A percentile compares a stretch with the other conserved stretches of the same genome.
phyloP scores from a whole-genome alignment of 106 monocot genomes.

The Gastrodia elata region DNA sequence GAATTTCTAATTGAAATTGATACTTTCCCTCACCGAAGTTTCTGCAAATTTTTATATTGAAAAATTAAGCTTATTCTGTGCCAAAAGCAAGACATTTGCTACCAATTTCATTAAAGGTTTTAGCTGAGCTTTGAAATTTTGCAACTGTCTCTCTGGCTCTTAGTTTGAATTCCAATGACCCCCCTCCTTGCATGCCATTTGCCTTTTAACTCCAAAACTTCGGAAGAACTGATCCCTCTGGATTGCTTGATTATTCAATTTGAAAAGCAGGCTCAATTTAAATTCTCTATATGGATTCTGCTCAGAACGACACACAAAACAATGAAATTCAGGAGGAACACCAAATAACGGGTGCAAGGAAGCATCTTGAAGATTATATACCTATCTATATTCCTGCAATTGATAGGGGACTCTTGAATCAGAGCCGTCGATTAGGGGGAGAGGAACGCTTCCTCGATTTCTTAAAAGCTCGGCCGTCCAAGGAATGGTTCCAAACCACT shows the following conservation, averaged over 20 bases:
- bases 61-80: no score
- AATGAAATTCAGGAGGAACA: slow-evolving; percentile 1
- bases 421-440: neutral
- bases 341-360: neutral
- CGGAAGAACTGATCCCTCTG: neutral
- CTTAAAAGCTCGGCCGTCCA: slow-evolving; percentile 17
- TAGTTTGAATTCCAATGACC: neutral
- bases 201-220: neutral
- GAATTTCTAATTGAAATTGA: no score
- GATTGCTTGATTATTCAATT: neutral
- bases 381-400: slow-evolving; percentile 13
- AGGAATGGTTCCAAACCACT: slow-evolving; percentile 19
- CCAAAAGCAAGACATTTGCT: no score
- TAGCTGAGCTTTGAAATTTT: no score
- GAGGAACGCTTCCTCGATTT: slow-evolving; percentile 24
- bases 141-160: no score
- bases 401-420: slow-evolving; percentile 10
- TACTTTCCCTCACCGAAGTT: no score
- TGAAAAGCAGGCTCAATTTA: neutral
- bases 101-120: no score
- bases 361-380: slow-evolving; percentile 13
- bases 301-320: neutral
- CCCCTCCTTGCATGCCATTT: neutral
- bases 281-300: neutral
- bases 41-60: no score